These are phyloP conservation scores for Inonotus hispidus DNA, from an alignment of 1,284 basidiomycete genomes.

Conservation along the genomic window DNA sequence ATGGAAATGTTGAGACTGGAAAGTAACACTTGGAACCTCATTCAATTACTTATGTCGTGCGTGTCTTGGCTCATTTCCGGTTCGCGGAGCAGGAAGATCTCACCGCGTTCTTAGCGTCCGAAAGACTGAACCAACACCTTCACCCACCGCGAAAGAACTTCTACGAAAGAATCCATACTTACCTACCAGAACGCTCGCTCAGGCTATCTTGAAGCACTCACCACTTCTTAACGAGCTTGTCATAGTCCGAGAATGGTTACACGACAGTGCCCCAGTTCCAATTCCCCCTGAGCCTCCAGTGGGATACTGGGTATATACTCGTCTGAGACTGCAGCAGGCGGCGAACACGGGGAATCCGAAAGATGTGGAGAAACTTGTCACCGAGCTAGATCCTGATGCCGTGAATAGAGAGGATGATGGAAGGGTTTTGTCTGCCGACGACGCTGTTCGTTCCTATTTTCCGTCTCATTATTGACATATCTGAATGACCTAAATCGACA, in stretches of 20 bases:
- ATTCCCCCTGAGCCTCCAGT: constrained; percentile 62
- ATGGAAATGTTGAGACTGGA: constrained; percentile 64
- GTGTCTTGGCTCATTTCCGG: constrained; percentile 21
- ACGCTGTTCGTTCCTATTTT: constrained; percentile 46
- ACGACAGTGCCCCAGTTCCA: constrained; percentile 59
- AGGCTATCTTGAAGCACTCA: constrained; percentile 59
- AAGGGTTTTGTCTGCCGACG: constrained; percentile 58
- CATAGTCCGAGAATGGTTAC: constrained; percentile 78
- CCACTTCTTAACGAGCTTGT: constrained; percentile 63
- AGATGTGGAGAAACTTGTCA: constrained; percentile 49
- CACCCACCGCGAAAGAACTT: constrained; percentile 45
- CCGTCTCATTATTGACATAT: not conserved
- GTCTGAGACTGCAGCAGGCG: constrained; percentile 62
- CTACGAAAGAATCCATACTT: constrained; percentile 71
- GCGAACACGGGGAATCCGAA: constrained; percentile 44
- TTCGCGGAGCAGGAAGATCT: not conserved
- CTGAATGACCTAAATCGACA: constrained; percentile 25
- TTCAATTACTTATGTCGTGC: constrained; percentile 71
- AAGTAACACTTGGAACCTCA: constrained; percentile 74
- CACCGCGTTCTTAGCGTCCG: constrained; percentile 42
- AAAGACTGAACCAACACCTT: constrained; percentile 46
- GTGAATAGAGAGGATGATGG: constrained; percentile 46
- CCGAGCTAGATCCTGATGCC: constrained; percentile 73
- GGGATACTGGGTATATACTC: constrained; percentile 82
- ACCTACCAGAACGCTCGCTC: constrained; percentile 66